A percentile compares a stretch with the other conserved stretches of the same genome.
These are phyloP conservation scores for Kluyveromyces aestuarii DNA, from an alignment of 805 yeast species.

Conservation along the genomic window DNA sequence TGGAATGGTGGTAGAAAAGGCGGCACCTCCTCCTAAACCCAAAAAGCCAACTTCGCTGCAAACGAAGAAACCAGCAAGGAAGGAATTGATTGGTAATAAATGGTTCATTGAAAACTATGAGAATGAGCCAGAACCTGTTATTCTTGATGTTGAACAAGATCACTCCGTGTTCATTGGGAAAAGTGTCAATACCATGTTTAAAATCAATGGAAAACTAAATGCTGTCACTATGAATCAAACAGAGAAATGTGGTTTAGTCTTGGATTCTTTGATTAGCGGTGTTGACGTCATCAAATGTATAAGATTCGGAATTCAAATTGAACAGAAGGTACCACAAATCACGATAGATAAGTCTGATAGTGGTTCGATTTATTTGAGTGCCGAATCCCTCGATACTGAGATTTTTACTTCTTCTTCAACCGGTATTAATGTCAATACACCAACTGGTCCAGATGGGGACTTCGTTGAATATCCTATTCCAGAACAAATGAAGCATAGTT, in stretches of 20 bases:
- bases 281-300: slow-evolving; percentile 76
- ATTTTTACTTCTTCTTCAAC: slow-evolving; percentile 80
- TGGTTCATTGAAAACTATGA: slow-evolving; percentile 84
- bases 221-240: slow-evolving; percentile 76
- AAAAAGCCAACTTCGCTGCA: slow-evolving; percentile 66
- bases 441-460: slow-evolving; percentile 61
- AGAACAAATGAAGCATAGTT: slow-evolving; percentile 78
- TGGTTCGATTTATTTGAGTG: slow-evolving; percentile 70
- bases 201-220: slow-evolving; percentile 84
- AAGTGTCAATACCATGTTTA: slow-evolving; percentile 64
- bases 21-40: slow-evolving; percentile 62
- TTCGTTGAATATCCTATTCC: slow-evolving; percentile 77
- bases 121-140: slow-evolving; percentile 43
- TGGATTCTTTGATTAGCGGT: slow-evolving; percentile 81
- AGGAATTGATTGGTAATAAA: slow-evolving; percentile 74
- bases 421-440: slow-evolving; percentile 76
- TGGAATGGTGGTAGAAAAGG: slow-evolving; percentile 36
- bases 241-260: slow-evolving; percentile 61
- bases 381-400: slow-evolving; percentile 63
- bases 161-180: slow-evolving; percentile 87
- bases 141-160: slow-evolving; percentile 69
- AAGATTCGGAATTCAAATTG: slow-evolving; percentile 76
- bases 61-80: slow-evolving; percentile 44
- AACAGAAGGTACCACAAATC: slow-evolving; percentile 75
- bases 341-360: slow-evolving; percentile 84